Conservation (phyloP, 176 grass and related monocot genomes). For the Tuctoria greenei region DNA sequence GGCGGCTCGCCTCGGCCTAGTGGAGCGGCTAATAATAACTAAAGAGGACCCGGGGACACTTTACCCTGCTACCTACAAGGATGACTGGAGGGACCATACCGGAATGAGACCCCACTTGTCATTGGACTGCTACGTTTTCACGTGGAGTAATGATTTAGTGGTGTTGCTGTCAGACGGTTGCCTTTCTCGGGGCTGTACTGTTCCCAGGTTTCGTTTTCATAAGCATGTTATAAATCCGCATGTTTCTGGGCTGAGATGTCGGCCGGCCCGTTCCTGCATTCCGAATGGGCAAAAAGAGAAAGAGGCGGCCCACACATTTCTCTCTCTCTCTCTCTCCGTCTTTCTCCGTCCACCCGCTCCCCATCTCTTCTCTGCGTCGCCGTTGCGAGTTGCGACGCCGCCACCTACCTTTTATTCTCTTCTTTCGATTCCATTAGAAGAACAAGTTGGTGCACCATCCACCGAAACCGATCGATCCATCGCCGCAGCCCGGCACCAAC, state of each 20-base stretch:
- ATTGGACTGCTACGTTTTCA: not conserved
- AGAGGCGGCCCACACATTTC: not conserved
- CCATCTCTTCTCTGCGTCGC: not conserved
- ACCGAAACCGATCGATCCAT: too few species aligned
- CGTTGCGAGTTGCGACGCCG: not conserved
- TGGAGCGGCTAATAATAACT: conserved; percentile 7
- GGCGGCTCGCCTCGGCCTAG: conserved; percentile 1
- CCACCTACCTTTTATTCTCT: not conserved
- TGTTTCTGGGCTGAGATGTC: not conserved
- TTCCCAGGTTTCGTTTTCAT: not conserved
- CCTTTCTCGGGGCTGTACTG: not conserved
- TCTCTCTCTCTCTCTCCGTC: not conserved
- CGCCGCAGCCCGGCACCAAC: not conserved
- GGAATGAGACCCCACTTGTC: not conserved
- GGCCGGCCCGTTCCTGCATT: not conserved
- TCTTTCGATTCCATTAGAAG: not conserved
- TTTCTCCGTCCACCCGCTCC: not conserved
- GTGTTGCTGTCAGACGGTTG: not conserved
- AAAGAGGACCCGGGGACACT: conserved; percentile 6
- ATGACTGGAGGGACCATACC: not conserved
- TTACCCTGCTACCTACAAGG: not conserved
- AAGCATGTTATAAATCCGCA: not conserved
- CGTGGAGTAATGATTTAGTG: not conserved
- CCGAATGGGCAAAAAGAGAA: not conserved
- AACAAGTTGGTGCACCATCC: conserved; percentile 20